These are phyloP conservation scores for Mollisia scopiformis DNA, from an alignment of 2,329 filamentous ascomycete genomes.

Conservation along the genomic window DNA sequence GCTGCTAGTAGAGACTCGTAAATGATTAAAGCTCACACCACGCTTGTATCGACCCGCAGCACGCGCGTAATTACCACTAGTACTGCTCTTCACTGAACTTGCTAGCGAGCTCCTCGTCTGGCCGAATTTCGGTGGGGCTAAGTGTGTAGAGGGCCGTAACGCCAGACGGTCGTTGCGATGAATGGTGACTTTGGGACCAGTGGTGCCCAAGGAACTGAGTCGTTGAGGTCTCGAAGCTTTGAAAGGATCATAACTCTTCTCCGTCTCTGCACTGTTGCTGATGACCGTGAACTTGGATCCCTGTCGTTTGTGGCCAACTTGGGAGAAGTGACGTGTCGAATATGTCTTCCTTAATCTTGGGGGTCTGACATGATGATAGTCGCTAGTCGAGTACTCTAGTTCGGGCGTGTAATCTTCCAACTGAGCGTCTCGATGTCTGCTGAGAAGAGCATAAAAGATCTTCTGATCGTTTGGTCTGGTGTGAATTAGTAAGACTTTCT, in stretches of 20 bases:
- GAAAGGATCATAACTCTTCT: slow-evolving; percentile 85
- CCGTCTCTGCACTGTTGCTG: slow-evolving; percentile 55
- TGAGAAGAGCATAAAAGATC: slow-evolving; percentile 84
- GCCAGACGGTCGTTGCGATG: slow-evolving; percentile 25
- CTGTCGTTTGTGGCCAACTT: slow-evolving; percentile 53
- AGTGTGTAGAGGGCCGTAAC: neutral
- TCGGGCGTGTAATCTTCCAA: slow-evolving; percentile 85
- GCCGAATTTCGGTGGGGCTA: slow-evolving; percentile 33
- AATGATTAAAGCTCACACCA: slow-evolving; percentile 65
- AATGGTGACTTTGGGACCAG: slow-evolving; percentile 33
- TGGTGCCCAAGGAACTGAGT: slow-evolving; percentile 47
- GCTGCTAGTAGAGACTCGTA: slow-evolving; percentile 38
- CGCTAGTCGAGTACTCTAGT: slow-evolving; percentile 83
- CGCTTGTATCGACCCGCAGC: slow-evolving; percentile 58
- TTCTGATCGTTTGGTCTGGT: slow-evolving; percentile 84
- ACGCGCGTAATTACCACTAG: slow-evolving; percentile 38
- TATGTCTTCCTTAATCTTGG: slow-evolving; percentile 60
- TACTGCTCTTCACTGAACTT: slow-evolving; percentile 44
- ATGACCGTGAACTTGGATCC: slow-evolving; percentile 68
- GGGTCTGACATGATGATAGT: slow-evolving; percentile 80
- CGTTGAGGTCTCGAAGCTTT: slow-evolving; percentile 57
- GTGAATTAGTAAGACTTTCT: slow-evolving; percentile 7
- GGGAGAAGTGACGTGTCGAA: slow-evolving; percentile 63
- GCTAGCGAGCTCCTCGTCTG: slow-evolving; percentile 51
- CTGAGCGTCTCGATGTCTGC: slow-evolving; percentile 81